Percentiles rank a stretch among this genome's conserved stretches.
Conservation (phyloP, 495 filamentous ascomycete species). For the Lasiosphaeriaceae sp. region DNA sequence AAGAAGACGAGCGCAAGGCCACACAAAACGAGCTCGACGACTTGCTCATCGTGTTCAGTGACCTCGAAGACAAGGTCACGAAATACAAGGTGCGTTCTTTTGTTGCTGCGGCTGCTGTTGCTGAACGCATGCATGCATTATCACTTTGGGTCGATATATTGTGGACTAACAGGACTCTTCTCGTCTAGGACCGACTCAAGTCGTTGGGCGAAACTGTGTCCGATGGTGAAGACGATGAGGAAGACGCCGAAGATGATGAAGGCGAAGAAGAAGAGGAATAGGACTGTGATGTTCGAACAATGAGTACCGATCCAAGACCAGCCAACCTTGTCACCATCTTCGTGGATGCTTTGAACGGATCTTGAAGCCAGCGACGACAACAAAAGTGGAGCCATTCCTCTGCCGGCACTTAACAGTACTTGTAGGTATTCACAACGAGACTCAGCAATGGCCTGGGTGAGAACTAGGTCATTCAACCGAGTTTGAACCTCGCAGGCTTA, state of each 20-base stretch:
- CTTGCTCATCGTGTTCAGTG: slow-evolving; percentile 80
- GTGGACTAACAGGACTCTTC: slow-evolving; percentile 29
- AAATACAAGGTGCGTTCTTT: slow-evolving; percentile 67
- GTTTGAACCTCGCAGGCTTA: too few species aligned
- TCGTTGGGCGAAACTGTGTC: slow-evolving; percentile 69
- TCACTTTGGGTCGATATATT: not conserved
- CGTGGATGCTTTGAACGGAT: too few species aligned
- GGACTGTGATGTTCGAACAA: slow-evolving; percentile 12
- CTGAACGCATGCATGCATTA: too few species aligned
- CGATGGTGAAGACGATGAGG: slow-evolving; percentile 73
- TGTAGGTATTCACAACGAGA: too few species aligned
- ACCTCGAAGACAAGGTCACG: slow-evolving; percentile 78
- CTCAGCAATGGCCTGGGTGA: too few species aligned
- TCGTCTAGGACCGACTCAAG: slow-evolving; percentile 66
- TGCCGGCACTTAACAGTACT: too few species aligned
- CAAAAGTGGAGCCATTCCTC: too few species aligned
- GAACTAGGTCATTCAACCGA: too few species aligned
- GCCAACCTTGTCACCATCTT: too few species aligned
- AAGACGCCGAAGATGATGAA: slow-evolving; percentile 59
- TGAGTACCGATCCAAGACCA: too few species aligned
- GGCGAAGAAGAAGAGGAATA: slow-evolving; percentile 36
- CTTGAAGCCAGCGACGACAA: too few species aligned
- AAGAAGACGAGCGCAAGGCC: slow-evolving; percentile 61
- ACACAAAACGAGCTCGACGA: slow-evolving; percentile 75
- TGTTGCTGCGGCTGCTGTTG: too few species aligned